Base-by-base conservation (phyloP, 2,329 filamentous ascomycete species). In the Pseudogymnoascus sp. region DNA sequence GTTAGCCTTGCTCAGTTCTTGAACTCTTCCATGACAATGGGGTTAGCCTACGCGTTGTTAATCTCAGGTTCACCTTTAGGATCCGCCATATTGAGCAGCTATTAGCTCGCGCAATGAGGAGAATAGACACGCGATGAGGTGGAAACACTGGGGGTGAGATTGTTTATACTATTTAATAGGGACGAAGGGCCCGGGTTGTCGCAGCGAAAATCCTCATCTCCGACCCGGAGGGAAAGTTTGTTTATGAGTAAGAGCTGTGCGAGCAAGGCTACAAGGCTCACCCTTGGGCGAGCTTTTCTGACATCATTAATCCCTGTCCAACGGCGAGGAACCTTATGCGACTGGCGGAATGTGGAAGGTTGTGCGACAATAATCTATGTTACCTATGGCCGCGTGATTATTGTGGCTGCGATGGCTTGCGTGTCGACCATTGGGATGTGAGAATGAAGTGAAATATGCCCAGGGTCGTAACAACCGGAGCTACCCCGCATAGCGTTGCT, bases 401-500 rank as follows among this genome's bases (percentile, higher is more conserved):
- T 33, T 54, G 47, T 54, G 47, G 47, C 47, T 54, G 28, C n/a
- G 25, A 54, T 1, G 16, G 47, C n/a, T 54, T 54, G 28, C 28
- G 16, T 11, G n/a, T 33, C n/a, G 16, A 54, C 47, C 47, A 54
- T 54, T 54, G 47, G 20, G 47, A 54, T 54, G 47, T 54, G 47
- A 54, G 47, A 54, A 54, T 54, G 47, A 54, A 54, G 25, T 35
- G 9, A 54, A 20, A 33, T 54, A 20, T 7, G 16, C 2, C 47
- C 28, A 3, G 47, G 47, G 47, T 54, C 9, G 47, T 20, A 33
- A 20, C 47, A 54, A 14, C 47, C 47, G 28, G 28, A 54, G 47
- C 47, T 54, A 54, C 47, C 47, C 47, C 47, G 47, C 47, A 54
- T 54, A 11, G 47, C 28, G 47, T 54, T 54, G 25, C 43, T 54